Conservation (phyloP, 2,329 filamentous ascomycete species). For the Ramichloridium luteum region DNA sequence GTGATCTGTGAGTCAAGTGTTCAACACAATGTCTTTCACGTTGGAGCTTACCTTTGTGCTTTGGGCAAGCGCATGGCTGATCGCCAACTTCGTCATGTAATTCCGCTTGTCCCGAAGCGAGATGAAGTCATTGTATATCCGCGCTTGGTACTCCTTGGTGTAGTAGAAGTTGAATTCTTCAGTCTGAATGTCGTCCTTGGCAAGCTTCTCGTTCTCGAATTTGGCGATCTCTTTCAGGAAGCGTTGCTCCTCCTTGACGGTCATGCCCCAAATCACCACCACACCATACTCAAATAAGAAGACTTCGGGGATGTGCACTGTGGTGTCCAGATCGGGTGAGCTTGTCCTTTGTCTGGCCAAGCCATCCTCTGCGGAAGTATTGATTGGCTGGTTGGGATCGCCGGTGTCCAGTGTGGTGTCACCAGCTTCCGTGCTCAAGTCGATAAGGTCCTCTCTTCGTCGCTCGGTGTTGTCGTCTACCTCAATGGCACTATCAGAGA, state of each 20-base stretch:
- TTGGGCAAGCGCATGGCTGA: constrained; percentile 88
- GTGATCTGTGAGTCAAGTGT: neutral
- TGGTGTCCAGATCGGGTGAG: constrained; percentile 66
- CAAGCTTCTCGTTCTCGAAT: constrained; percentile 84
- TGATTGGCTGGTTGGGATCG: constrained; percentile 4
- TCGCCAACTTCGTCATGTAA: constrained; percentile 96
- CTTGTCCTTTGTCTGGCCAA: constrained; percentile 12
- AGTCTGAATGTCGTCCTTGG: constrained; percentile 78
- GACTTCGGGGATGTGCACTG: constrained; percentile 82
- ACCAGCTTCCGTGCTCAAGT: constrained; percentile 14
- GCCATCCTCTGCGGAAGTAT: constrained; percentile 13
- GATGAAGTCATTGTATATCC: constrained; percentile 99
- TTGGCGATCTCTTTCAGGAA: constrained; percentile 91
- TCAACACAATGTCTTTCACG: neutral
- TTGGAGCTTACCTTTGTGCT: constrained; percentile 64
- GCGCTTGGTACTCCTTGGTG: constrained; percentile 90
- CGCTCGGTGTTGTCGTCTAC: constrained; percentile 40
- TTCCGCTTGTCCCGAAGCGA: constrained; percentile 85
- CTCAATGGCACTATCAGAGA: constrained; percentile 60
- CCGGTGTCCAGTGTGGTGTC: constrained; percentile 12
- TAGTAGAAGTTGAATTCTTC: constrained; percentile 99
- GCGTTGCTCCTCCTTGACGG: constrained; percentile 70
- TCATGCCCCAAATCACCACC: constrained; percentile 98
- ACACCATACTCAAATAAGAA: constrained; percentile 98
- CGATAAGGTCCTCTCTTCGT: constrained; percentile 26